phyloP scores from a whole-genome alignment of 2,329 filamentous ascomycete species.

The Leptographium lundbergii region DNA sequence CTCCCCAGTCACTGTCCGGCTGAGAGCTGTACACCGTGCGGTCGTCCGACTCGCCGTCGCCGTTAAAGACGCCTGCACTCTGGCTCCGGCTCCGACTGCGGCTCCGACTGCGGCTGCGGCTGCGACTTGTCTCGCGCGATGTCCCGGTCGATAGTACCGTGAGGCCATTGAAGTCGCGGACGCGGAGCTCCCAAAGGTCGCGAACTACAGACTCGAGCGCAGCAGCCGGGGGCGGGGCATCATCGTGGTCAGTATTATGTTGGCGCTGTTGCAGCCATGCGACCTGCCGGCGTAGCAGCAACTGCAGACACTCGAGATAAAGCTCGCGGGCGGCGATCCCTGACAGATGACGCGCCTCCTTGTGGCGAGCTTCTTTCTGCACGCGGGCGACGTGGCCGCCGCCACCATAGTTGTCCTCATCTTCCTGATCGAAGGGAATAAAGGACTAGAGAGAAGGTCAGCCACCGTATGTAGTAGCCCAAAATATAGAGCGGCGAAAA shows the following conservation, averaged over 20 bases:
- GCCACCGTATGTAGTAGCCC: background rate
- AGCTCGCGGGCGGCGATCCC: constrained; percentile 63
- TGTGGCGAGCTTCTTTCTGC: constrained; percentile 44
- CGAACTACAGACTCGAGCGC: constrained; percentile 70
- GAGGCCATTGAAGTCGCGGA: constrained; percentile 42
- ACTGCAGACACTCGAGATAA: constrained; percentile 73
- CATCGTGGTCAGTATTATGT: constrained; percentile 22
- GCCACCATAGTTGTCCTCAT: constrained; percentile 57
- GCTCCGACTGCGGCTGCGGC: constrained; percentile 11
- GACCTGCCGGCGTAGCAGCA: constrained; percentile 73
- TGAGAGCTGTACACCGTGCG: constrained; percentile 11
- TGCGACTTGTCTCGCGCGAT: background rate
- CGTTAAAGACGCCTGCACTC: background rate
- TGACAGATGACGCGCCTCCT: constrained; percentile 39
- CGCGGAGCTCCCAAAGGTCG: constrained; percentile 73
- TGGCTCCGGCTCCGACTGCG: background rate
- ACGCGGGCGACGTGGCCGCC: constrained; percentile 41
- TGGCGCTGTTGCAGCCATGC: constrained; percentile 59
- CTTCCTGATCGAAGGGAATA: constrained; percentile 43
- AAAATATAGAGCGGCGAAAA: background rate
- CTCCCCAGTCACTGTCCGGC: background rate
- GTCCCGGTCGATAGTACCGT: constrained; percentile 23
- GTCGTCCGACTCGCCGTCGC: constrained; percentile 1
- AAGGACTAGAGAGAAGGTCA: constrained; percentile 27
- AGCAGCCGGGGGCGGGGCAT: constrained; percentile 25